Base-by-base conservation (phyloP, 495 filamentous ascomycete species). In the Aspergillus mulundensis region DNA sequence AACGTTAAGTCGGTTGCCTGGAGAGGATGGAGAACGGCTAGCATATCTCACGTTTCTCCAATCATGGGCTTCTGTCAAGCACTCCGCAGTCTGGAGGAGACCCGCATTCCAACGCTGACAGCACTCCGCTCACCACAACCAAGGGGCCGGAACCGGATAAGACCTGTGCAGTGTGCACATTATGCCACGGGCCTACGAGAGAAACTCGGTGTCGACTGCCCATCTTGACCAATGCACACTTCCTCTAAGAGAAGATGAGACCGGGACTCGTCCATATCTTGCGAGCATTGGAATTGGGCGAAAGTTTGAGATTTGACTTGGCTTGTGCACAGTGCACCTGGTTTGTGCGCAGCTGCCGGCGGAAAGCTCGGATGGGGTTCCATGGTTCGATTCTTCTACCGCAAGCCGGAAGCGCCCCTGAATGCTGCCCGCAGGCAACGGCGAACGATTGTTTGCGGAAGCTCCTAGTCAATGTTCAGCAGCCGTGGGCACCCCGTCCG, bases 291-390 rank as follows among this genome's bases (percentile, higher is more conserved):
- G 21, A 25, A 1, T 6, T 23, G 18, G 8, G 2, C 25, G 21
- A 47, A 48, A 19, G 23, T 25, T 48, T 40, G 48, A 21, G 24
- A 28, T 8, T 32, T 42, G 32, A 36, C 42, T 46, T 20, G 20
- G 21, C 21, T 41, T 40, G 51, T 15, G 19, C 32, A 36, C 32
- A 32, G 51, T 15, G 19, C 32, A 36, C 32, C 11, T 36, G 32
- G 32, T 36, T 36, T 36, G 32, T 39, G 41, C 32, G 32, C 32
- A 15, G 32, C 11, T 15, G 32, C 32, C 32, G 32, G 32, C 61
- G 61, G 61, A 60, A 60, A 60, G 57, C 61, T 63, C 61, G 61
- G 61, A 59, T 60, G 54, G 43, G 34, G 54, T 52, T 41, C 57
- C 61, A 57, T 58, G 57, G 57, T 55, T 39, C 34, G 15, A 50